Evolutionary conservation across 331 rosid species (phyloP).

Genomic region (Malus hybrid): DNA sequence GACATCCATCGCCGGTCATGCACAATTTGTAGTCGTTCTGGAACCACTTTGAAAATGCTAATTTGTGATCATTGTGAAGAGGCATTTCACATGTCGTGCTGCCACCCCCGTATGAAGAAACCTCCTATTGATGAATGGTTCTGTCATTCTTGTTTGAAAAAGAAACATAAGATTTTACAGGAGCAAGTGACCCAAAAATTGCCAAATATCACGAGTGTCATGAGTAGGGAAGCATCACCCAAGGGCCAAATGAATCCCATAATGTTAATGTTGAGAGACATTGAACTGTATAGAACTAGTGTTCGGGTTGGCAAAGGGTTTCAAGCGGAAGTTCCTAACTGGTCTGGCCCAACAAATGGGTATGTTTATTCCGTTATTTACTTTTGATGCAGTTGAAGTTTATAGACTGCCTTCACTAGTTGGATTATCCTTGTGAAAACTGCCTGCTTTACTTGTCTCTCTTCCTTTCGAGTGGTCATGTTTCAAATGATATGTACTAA

Average conservation of each 20-base stretch:
- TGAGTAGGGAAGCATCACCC: conserved; percentile 32
- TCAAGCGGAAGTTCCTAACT: conserved; percentile 80
- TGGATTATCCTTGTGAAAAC: not conserved
- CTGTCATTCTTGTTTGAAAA: conserved; percentile 69
- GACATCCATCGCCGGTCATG: conserved; percentile 42
- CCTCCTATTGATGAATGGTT: conserved; percentile 79
- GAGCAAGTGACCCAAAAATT: conserved; percentile 32
- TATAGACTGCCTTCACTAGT: not conserved
- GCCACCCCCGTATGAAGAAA: conserved; percentile 51
- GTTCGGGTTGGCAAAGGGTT: conserved; percentile 93
- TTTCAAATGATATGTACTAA: not conserved
- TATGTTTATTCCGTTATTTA: conserved; percentile 35
- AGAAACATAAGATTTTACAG: conserved; percentile 49
- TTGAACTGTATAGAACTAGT: conserved; percentile 37
- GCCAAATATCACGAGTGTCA: conserved; percentile 33
- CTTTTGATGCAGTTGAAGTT: conserved; percentile 1
- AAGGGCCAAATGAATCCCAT: conserved; percentile 50
- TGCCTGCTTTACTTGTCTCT: not conserved
- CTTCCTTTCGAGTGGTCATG: not conserved
- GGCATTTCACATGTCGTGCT: conserved; percentile 74
- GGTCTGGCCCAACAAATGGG: conserved; percentile 68
- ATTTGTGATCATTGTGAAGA: conserved; percentile 90
- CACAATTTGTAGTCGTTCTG: conserved; percentile 61
- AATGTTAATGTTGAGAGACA: conserved; percentile 54
- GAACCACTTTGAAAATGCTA: conserved; percentile 51